Conservation (phyloP, 148 eudicot species). For the Fagopyrum homotropicum region DNA sequence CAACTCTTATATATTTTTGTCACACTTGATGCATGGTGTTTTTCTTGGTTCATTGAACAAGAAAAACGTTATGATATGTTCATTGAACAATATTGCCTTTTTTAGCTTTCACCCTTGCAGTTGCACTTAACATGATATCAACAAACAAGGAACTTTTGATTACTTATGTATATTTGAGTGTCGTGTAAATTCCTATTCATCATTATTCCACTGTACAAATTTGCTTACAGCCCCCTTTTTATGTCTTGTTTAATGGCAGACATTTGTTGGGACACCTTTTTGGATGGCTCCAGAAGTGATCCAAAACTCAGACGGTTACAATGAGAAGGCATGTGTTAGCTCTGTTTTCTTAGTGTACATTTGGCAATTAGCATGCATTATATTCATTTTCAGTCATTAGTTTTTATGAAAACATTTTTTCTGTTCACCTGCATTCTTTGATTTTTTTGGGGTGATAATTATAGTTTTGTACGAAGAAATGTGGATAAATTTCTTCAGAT, state of each 20-base stretch:
- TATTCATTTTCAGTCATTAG: background rate
- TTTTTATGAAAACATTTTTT: background rate
- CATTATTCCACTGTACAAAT: background rate
- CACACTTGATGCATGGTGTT: background rate
- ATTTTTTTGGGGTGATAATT: background rate
- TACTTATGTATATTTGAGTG: background rate
- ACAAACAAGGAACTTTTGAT: background rate
- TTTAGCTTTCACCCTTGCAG: background rate
- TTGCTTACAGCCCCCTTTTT: background rate
- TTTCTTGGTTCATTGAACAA: background rate
- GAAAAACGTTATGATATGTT: background rate
- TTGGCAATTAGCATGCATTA: background rate
- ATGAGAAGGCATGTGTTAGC: slow-evolving; percentile 63
- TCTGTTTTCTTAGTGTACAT: background rate
- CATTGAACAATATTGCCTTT: slow-evolving; percentile 2
- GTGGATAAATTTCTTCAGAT: background rate
- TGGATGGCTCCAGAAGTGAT: slow-evolving; percentile 99
- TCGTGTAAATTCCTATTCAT: background rate
- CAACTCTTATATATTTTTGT: background rate
- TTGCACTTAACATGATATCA: background rate
- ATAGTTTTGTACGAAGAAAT: background rate
- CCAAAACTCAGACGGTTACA: slow-evolving; percentile 93
- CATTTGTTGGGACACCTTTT: slow-evolving; percentile 98
- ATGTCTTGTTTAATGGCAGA: slow-evolving; percentile 31
- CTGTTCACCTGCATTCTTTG: background rate